Conservation (phyloP, 202 grass and related monocot genomes). For the Schoenoplectus tabernaemontani region DNA sequence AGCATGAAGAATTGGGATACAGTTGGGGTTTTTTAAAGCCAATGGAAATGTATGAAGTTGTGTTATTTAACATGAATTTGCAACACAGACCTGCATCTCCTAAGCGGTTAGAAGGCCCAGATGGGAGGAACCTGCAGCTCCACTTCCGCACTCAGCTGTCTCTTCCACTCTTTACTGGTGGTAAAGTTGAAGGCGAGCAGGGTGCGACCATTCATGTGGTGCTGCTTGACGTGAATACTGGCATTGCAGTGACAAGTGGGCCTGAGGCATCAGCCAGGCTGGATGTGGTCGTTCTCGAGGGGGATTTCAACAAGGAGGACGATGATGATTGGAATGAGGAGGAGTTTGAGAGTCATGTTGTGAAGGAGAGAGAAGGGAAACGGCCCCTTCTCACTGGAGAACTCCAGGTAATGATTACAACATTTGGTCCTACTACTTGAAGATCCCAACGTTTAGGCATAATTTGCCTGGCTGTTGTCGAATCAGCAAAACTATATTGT, state of each 20-base stretch:
- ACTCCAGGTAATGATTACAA: slow-evolving; percentile 29
- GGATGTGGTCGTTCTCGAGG: slow-evolving; percentile 74
- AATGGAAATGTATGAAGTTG: slow-evolving; percentile 9
- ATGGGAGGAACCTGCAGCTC: slow-evolving; percentile 70
- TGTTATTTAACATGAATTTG: slow-evolving; percentile 12
- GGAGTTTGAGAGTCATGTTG: slow-evolving; percentile 61
- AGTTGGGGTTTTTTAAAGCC: background rate
- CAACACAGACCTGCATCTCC: slow-evolving; percentile 34
- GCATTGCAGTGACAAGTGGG: slow-evolving; percentile 38
- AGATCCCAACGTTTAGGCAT: background rate
- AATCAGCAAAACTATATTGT: background rate
- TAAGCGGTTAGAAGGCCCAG: slow-evolving; percentile 68
- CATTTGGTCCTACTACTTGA: too few species aligned
- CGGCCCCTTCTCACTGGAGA: slow-evolving; percentile 82
- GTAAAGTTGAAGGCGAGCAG: slow-evolving; percentile 91
- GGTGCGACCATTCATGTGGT: slow-evolving; percentile 77
- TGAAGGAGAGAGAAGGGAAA: slow-evolving; percentile 92
- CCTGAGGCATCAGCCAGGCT: slow-evolving; percentile 58
- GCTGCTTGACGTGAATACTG: slow-evolving; percentile 58
- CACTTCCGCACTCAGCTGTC: slow-evolving; percentile 57
- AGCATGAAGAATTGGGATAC: background rate
- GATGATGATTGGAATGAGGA: slow-evolving; percentile 80
- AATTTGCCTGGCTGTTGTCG: background rate
- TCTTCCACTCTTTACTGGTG: slow-evolving; percentile 80
- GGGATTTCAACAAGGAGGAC: slow-evolving; percentile 89